Percentiles rank a stretch among this genome's conserved stretches.
Evolutionary conservation across 306 rosid genomes (phyloP).

Genomic region (Quercus robur): DNA sequence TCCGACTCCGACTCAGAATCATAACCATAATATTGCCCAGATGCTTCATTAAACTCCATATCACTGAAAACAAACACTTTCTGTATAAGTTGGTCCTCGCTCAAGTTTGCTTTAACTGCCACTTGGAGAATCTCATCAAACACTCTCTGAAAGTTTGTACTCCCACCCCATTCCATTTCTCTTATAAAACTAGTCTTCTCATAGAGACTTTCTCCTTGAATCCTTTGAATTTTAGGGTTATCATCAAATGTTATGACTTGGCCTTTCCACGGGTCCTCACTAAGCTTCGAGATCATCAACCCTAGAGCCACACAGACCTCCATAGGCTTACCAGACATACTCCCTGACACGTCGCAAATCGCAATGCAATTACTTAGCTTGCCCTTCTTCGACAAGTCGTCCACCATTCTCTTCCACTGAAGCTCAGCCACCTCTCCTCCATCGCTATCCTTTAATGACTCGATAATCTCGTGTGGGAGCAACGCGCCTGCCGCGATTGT

Average conservation of each 20-base stretch:
- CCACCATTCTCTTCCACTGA: conserved; percentile 6
- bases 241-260: conserved; percentile 50
- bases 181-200: conserved; percentile 37
- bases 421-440: conserved; percentile 44
- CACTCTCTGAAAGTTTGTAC: conserved; percentile 61
- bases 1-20: too few species aligned
- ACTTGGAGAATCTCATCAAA: conserved; percentile 51
- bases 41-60: conserved; percentile 70
- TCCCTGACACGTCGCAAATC: conserved; percentile 54
- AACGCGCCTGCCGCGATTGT: conserved; percentile 54
- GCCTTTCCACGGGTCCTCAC: conserved; percentile 54
- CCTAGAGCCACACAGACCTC: too few species aligned
- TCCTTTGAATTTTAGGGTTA: conserved; percentile 45
- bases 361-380: conserved; percentile 47
- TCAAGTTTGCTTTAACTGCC: conserved; percentile 52
- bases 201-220: conserved; percentile 37
- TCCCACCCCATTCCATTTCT: conserved; percentile 22
- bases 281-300: too few species aligned
- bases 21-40: conserved; percentile 3
- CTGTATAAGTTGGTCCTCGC: conserved; percentile 47
- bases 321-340: conserved; percentile 43
- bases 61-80: conserved; percentile 29
- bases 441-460: background rate
- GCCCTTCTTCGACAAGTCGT: conserved; percentile 43
- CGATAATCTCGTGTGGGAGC: conserved; percentile 57